Evolutionary conservation across 805 yeast genomes (phyloP), one percentile per base, ranked within the genome.

Genomic region (Pichia californica): DNA sequence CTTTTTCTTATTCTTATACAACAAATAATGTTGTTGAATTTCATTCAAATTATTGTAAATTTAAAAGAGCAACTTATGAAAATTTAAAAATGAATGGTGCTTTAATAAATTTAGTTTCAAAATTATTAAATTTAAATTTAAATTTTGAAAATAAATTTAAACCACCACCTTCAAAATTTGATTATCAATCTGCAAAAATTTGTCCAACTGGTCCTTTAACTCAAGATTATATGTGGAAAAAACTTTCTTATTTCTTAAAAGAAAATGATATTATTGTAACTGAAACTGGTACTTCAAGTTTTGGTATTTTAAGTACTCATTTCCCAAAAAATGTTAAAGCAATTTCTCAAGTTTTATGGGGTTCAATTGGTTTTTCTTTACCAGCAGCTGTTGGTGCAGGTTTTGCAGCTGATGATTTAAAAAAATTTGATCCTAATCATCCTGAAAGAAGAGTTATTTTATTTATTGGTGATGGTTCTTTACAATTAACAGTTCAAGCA

Each of bases 251-350:
- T 38, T 81, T 81, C 77, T 71, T 81, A 56, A 68, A 69, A 61
- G 76, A 74, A 56, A 84, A 83, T 56, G 88, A 81, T 67, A 69
- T 80, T 44, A 71, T 81, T 48, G 70, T 81, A 52, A 73, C 84
- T 43, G 88, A 81, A 64, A 81, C 87, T 36, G 88, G 88, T 66
- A 81, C 88, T 31, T 77, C 87, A 34, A 81, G 84, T 41, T 81
- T 81, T 56, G 88, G 88, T 68, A 75, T 81, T 50, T 71, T 77
- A 53, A 79, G 76, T 60, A 68, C 84, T 25, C 74, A 73, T 59
- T 80, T 76, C 76, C 87, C 88, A 51, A 62, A 68, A 52, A 64
- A 74, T 59, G 70, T 78, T 34, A 67, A 72, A 51, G 86, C 85
- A 62, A 80, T 81, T 48, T 79, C 86, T 44, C 88, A 81, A 68